Evolutionary conservation across 768 basidiomycete species (phyloP), one percentile per base, ranked within the genome.

Genomic region (Strobilomyces dryophilus): DNA sequence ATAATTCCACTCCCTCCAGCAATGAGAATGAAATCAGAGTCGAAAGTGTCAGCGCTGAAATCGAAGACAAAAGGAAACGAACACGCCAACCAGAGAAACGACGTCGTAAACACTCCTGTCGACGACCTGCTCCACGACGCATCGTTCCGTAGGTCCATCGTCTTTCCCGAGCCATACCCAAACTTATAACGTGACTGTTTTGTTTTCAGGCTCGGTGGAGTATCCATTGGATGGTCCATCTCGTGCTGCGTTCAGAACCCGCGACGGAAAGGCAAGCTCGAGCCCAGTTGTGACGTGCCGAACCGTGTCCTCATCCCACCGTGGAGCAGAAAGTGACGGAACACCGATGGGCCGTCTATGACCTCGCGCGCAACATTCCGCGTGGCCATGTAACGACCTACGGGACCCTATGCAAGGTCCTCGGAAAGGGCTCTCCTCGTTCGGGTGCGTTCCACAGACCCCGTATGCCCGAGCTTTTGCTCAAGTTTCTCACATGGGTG

Each of bases 321-420:
- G 18, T 24, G 71, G 68, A 53, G 12, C 56, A 83, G 82, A 69
- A 63, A 47, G 46, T 84, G 29, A 79, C 81, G 24, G 58, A 69
- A 3, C 75, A 83, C 61, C 80, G 79, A 55, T 85, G 82, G 83
- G 76, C 73, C 10, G 80, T 84, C 1, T 85, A 84, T 49, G 83
- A 85, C 60, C 77, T 77, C 53, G 62, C 73, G 5, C 60, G 67
- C 37, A 75, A 68, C 1, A 79, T 84, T 24, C 82, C 82, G 1
- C 56, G 45, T 1, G 82, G 82, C 1, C 76, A 72, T 39, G 78
- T 85, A 1, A 74, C 75, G 20, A 84, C 82, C 1, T 84, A 84
- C 58, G 82, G 82, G 54, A 72, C 76, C 24, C 70, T 85, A 18
- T 76, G 76, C 32, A 54, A 61, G 1, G 76, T 76, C 8, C 67